Conservation (phyloP, 148 eudicot species). For the Agrostemma githago region DNA sequence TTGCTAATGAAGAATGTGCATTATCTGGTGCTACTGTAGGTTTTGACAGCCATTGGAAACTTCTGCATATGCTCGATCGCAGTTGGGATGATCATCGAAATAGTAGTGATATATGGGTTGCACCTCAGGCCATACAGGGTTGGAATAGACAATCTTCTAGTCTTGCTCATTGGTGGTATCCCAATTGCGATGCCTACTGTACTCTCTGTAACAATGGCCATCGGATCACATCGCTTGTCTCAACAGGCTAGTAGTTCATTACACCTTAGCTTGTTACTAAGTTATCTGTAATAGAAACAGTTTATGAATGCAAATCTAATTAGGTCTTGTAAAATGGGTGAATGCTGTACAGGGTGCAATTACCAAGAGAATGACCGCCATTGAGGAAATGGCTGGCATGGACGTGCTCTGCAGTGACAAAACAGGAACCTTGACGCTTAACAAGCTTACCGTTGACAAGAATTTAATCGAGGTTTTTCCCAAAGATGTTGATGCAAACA, state of each 20-base stretch:
- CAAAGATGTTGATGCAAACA: constrained; percentile 42
- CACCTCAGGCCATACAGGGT: constrained; percentile 54
- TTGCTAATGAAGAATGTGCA: neutral
- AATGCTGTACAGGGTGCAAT: constrained; percentile 49
- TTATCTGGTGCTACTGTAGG: constrained; percentile 26
- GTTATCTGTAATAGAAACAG: neutral
- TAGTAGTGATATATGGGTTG: constrained; percentile 59
- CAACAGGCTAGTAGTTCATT: constrained; percentile 42
- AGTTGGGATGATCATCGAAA: constrained; percentile 61
- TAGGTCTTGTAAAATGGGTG: neutral
- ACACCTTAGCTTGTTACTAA: neutral
- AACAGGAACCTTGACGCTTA: constrained; percentile 69
- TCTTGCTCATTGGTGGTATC: constrained; percentile 73
- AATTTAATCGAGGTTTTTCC: constrained; percentile 59
- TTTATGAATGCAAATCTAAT: neutral
- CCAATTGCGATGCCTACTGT: constrained; percentile 96
- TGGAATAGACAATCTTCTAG: constrained; percentile 72
- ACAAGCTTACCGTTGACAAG: constrained; percentile 64
- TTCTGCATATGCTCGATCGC: constrained; percentile 87
- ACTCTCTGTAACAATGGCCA: constrained; percentile 80
- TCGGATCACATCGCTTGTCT: constrained; percentile 73
- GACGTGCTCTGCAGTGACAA: constrained; percentile 82
- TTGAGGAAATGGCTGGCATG: constrained; percentile 87
- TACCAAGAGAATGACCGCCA: constrained; percentile 80
- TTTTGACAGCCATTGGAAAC: constrained; percentile 79